These are phyloP conservation scores for Daldinia childiae DNA, from an alignment of 495 filamentous ascomycete genomes.

Conservation along the genomic window DNA sequence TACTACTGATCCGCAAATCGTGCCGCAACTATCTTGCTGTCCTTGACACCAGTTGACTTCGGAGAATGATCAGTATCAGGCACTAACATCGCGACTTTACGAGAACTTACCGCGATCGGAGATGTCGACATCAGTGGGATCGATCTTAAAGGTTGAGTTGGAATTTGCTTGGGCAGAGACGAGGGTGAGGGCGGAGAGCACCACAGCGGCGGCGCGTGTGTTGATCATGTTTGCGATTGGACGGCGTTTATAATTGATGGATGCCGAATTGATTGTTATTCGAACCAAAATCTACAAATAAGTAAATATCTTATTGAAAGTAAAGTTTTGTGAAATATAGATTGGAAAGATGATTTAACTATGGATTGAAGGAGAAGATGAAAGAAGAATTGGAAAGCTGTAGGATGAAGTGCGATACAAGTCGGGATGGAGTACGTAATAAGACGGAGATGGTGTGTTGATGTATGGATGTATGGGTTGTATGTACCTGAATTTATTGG, in stretches of 20 bases:
- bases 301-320: slow-evolving; percentile 22
- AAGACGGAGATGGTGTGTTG: slow-evolving; percentile 10
- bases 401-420: slow-evolving; percentile 20
- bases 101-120: slow-evolving; percentile 39
- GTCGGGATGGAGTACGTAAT: slow-evolving; percentile 37
- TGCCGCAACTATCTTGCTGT: slow-evolving; percentile 47
- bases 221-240: slow-evolving; percentile 43
- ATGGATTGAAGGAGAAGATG: slow-evolving; percentile 26
- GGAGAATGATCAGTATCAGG: slow-evolving; percentile 19
- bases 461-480: slow-evolving; percentile 15
- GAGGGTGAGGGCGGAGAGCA: slow-evolving; percentile 46
- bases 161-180: slow-evolving; percentile 48
- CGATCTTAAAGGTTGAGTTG: slow-evolving; percentile 49
- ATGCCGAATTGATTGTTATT: slow-evolving; percentile 19
- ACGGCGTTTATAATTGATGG: slow-evolving; percentile 7
- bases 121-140: slow-evolving; percentile 39
- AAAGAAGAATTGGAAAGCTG: slow-evolving; percentile 22
- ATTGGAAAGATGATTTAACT: slow-evolving; percentile 11
- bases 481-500: slow-evolving; percentile 38
- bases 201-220: slow-evolving; percentile 42
- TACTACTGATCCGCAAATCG: slow-evolving; percentile 44
- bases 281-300: slow-evolving; percentile 7
- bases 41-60: slow-evolving; percentile 51
- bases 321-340: slow-evolving; percentile 22
- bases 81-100: not conserved